Conservation (phyloP, 148 eudicot genomes). For the Amaranthus cruentus region DNA sequence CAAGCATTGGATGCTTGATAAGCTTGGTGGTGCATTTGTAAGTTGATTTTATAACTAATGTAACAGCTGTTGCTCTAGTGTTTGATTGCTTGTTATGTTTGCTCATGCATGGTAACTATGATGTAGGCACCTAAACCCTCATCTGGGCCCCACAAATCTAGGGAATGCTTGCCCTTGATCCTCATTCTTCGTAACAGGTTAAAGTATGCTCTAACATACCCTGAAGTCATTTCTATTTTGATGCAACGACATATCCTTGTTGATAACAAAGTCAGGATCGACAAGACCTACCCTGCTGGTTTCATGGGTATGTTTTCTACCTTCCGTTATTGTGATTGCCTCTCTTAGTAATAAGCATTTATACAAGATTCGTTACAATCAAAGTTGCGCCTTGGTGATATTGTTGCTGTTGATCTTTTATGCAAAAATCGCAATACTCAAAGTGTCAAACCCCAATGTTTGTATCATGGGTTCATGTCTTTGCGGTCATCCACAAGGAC, state of each 20-base stretch:
- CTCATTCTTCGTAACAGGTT: slow-evolving; percentile 45
- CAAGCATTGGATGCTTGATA: slow-evolving; percentile 54
- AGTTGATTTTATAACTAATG: background rate
- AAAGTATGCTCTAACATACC: slow-evolving; percentile 49
- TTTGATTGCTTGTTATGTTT: background rate
- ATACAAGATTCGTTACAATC: background rate
- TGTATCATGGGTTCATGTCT: too few relatives aligned
- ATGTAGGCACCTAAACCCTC: slow-evolving; percentile 54
- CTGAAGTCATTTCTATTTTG: slow-evolving; percentile 41
- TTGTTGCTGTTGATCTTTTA: background rate
- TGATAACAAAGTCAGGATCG: slow-evolving; percentile 47
- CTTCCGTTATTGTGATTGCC: background rate
- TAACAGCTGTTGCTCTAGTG: background rate
- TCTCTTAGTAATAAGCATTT: background rate
- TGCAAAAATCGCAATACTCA: too few relatives aligned
- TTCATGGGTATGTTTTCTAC: slow-evolving; percentile 45
- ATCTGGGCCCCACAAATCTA: slow-evolving; percentile 56
- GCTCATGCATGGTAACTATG: background rate
- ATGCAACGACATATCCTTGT: slow-evolving; percentile 52
- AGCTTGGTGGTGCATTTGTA: slow-evolving; percentile 53
- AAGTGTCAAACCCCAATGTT: too few relatives aligned
- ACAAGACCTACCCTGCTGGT: slow-evolving; percentile 44
- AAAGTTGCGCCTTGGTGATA: background rate
- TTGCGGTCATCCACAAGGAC: too few relatives aligned
- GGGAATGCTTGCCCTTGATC: slow-evolving; percentile 54